These are phyloP conservation scores for Myxozyma mucilagina DNA, from an alignment of 805 yeast species.

Conservation along the genomic window DNA sequence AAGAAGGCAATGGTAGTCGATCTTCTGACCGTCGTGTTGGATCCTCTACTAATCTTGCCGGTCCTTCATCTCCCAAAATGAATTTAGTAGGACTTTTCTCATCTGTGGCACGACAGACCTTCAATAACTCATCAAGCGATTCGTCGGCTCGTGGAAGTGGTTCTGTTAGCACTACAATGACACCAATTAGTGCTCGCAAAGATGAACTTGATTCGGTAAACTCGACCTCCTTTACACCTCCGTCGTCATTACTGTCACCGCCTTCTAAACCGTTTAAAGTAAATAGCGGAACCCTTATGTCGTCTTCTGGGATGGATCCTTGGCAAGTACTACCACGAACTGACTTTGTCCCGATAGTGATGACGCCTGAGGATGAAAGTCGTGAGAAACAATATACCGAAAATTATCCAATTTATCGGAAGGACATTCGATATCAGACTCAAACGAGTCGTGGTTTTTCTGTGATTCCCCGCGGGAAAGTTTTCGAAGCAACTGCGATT, in stretches of 20 bases:
- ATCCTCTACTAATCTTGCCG: background rate
- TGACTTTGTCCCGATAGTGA: constrained; percentile 18
- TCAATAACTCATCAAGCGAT: constrained; percentile 17
- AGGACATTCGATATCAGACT: constrained; percentile 54
- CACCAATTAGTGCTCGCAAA: constrained; percentile 3
- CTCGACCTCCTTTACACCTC: constrained; percentile 23
- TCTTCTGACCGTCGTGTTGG: background rate
- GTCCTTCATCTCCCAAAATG: constrained; percentile 25
- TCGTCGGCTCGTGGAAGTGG: constrained; percentile 12
- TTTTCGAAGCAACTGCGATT: constrained; percentile 57
- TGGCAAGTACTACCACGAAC: constrained; percentile 5
- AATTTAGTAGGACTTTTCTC: constrained; percentile 30
- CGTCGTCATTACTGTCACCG: constrained; percentile 18
- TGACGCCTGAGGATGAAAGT: constrained; percentile 33
- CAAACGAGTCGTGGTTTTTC: constrained; percentile 52
- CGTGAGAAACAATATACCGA: constrained; percentile 70
- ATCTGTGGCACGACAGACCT: constrained; percentile 27
- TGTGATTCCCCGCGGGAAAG: constrained; percentile 46
- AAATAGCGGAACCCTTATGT: constrained; percentile 2
- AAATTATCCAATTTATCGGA: constrained; percentile 81
- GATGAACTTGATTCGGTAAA: background rate
- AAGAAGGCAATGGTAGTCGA: background rate
- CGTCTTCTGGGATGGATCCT: constrained; percentile 24
- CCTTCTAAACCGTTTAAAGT: constrained; percentile 4
- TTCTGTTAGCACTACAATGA: background rate